Evolutionary conservation across 2,329 filamentous ascomycete species (phyloP), one percentile per base, ranked within the genome.

Genomic region (Neofusicoccum sp.): DNA sequence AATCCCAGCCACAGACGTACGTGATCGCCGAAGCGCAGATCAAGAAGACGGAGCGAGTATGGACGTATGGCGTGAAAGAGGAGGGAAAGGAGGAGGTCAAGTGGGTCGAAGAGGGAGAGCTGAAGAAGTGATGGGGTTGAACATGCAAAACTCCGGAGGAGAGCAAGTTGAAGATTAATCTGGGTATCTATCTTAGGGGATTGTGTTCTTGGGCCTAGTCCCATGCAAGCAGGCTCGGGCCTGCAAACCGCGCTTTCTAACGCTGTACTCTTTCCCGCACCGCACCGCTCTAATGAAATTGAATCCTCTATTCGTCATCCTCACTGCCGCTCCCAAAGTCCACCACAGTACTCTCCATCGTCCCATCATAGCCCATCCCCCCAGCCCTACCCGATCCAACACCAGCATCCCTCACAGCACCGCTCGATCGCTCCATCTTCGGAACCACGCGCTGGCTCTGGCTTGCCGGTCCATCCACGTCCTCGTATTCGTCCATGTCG

Each of bases 271-370:
- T 22, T 22, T 22, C 37, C n/a, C 37, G 9, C 37, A n/a, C n/a
- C n/a, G 37, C 37, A n/a, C 37, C 37, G 9, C 37, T 41, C 9
- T 11, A 29, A 31, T 29, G 16, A 3, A 29, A 37, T 16, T 12
- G n/a, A 31, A 22, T 36, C 47, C 11, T 48, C 33, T 31, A 12
- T 61, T 39, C 34, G 6, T 61, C 58, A n/a, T 44, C 41, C 16
- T 63, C 50, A 4, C 50, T 63, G 6, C 29, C 44, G 11, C 61
- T 56, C 12, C 50, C 61, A 11, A 63, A 33, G 16, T 63, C 61
- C 28, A 63, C 61, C 16, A 56, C 56, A 1, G n/a, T 56, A 14
- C 44, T 56, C 33, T 47, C 48, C 50, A 45, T 56, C n/a, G 49
- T 36, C 14, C 50, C 34, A 14, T 56, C 41, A 34, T 48, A 39